phyloP scores from a whole-genome alignment of 208 protist species.

The Leishmania aethiopica region DNA sequence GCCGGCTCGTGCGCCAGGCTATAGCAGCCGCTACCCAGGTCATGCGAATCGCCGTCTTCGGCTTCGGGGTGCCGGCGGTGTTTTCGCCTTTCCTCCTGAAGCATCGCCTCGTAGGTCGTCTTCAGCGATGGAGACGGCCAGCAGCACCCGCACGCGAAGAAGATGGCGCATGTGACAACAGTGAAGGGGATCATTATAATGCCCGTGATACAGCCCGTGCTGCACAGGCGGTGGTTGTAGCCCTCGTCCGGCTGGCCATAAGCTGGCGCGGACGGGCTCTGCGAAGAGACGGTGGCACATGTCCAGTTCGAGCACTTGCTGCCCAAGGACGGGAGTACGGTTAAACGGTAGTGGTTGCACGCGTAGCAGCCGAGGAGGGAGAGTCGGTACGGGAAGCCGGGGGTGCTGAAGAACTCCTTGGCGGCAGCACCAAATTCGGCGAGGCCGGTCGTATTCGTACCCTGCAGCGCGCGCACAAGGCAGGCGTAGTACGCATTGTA shows the following conservation, averaged over 20 bases:
- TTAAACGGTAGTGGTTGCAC: conserved; percentile 43
- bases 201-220: conserved; percentile 46
- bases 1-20: conserved; percentile 19
- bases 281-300: conserved; percentile 30
- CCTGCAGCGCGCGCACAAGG: conserved; percentile 24
- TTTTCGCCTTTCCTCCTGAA: conserved; percentile 18
- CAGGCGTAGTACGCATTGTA: conserved; percentile 53
- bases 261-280: conserved; percentile 17
- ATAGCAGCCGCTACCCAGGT: background rate
- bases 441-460: background rate
- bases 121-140: conserved; percentile 58
- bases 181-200: conserved; percentile 52
- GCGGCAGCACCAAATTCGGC: background rate
- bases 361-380: conserved; percentile 40
- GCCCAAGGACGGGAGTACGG: conserved; percentile 13
- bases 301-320: conserved; percentile 25
- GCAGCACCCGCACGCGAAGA: conserved; percentile 45
- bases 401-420: conserved; percentile 28
- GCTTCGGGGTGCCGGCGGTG: background rate
- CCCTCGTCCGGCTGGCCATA: conserved; percentile 37
- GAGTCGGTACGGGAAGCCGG: conserved; percentile 41
- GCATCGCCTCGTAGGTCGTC: conserved; percentile 31
- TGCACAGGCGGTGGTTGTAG: conserved; percentile 58
- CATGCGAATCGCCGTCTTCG: conserved; percentile 14
- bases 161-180: conserved; percentile 30